A percentile compares a stretch with the other conserved stretches of the same genome.
Conservation (phyloP, 2,329 filamentous ascomycete genomes). For the Akanthomyces uredinophilus region DNA sequence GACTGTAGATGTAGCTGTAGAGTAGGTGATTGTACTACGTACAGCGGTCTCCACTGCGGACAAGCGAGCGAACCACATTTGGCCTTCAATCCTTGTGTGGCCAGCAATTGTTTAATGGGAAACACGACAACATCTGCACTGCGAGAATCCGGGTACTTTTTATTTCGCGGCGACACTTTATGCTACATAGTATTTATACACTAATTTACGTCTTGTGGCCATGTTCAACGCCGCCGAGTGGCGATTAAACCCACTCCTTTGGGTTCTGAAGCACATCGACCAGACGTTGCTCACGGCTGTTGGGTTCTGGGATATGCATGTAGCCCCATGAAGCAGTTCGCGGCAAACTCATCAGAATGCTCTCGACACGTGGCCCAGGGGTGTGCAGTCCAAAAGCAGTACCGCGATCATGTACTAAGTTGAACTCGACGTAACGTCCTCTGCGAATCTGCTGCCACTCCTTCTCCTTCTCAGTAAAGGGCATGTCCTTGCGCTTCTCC, state of each 20-base stretch:
- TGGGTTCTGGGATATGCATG: constrained; percentile 79
- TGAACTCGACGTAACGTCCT: constrained; percentile 98
- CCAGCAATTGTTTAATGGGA: not conserved
- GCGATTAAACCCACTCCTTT: constrained; percentile 57
- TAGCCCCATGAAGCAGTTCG: constrained; percentile 92
- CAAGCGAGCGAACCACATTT: not conserved
- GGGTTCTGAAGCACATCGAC: constrained; percentile 65
- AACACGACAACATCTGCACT: not conserved
- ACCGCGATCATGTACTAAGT: constrained; percentile 92
- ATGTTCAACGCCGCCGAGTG: not conserved
- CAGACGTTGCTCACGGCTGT: constrained; percentile 72
- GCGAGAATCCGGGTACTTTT: not conserved
- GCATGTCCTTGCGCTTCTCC: constrained; percentile 83
- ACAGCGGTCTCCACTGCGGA: not conserved
- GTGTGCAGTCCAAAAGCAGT: constrained; percentile 93
- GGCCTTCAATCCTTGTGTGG: not conserved
- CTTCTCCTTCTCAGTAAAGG: constrained; percentile 80
- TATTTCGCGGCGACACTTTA: not conserved
- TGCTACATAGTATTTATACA: constrained; percentile 11
- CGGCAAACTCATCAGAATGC: constrained; percentile 94
- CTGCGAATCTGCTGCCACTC: constrained; percentile 93
- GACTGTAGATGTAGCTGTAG: not conserved
- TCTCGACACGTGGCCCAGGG: constrained; percentile 86
- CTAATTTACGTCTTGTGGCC: not conserved
- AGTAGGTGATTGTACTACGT: too few species aligned